Conservation (phyloP, 140 eudicot genomes). For the Flaveria floridana region DNA sequence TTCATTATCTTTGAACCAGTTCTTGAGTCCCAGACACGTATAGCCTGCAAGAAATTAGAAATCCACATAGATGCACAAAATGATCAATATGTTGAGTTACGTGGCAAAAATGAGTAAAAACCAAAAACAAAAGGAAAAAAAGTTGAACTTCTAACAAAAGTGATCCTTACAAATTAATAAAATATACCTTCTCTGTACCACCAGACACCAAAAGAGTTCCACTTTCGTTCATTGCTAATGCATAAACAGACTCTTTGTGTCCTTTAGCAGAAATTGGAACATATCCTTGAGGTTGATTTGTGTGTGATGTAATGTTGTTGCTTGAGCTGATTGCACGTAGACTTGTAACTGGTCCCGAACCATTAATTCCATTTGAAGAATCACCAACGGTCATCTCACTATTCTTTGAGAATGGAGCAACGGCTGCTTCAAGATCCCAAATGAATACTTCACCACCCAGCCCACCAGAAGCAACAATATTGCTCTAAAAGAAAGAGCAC, state of each 20-base stretch:
- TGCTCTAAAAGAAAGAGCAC: conserved; percentile 45
- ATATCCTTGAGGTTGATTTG: conserved; percentile 64
- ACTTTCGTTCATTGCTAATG: conserved; percentile 71
- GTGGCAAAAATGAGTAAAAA: not conserved
- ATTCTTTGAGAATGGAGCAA: conserved; percentile 63
- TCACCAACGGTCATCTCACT: conserved; percentile 54
- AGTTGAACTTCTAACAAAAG: conserved; percentile 1
- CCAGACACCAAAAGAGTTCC: conserved; percentile 87
- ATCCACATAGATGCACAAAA: conserved; percentile 15
- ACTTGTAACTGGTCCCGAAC: conserved; percentile 60
- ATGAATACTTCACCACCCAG: conserved; percentile 92
- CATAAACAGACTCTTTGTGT: conserved; percentile 86
- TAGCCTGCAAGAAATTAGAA: conserved; percentile 49
- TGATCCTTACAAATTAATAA: conserved; percentile 17
- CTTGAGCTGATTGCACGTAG: conserved; percentile 69
- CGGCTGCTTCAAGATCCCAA: conserved; percentile 95
- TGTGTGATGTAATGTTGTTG: conserved; percentile 59
- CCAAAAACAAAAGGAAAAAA: not conserved
- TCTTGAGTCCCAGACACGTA: conserved; percentile 97
- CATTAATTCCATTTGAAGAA: conserved; percentile 50
- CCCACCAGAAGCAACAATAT: conserved; percentile 81
- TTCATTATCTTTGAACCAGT: conserved; percentile 85
- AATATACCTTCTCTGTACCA: conserved; percentile 78
- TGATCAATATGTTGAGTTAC: not conserved
- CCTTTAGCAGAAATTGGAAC: conserved; percentile 70